Conservation (phyloP, 306 rosid species). For the Medicago ruthenica region DNA sequence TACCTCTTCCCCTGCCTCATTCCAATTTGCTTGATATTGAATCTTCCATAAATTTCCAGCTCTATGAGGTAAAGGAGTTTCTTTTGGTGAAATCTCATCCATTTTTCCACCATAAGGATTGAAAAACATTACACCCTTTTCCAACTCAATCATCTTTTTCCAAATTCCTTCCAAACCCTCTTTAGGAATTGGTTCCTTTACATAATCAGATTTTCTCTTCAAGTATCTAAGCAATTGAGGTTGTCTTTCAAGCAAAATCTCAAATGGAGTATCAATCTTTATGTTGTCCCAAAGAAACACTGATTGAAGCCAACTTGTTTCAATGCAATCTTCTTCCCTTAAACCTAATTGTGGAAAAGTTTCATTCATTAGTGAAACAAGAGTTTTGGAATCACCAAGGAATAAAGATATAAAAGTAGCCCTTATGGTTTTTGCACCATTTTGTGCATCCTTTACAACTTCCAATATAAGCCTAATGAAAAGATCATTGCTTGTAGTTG, state of each 20-base stretch:
- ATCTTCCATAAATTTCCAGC: slow-evolving; percentile 57
- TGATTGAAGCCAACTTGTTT: slow-evolving; percentile 61
- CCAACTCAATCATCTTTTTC: slow-evolving; percentile 66
- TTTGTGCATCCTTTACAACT: slow-evolving; percentile 43
- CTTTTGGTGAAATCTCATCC: slow-evolving; percentile 58
- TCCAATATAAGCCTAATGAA: slow-evolving; percentile 61
- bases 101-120: slow-evolving; percentile 77
- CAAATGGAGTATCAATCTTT: slow-evolving; percentile 37
- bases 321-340: slow-evolving; percentile 52
- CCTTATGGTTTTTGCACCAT: slow-evolving; percentile 48
- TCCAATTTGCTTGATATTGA: slow-evolving; percentile 60
- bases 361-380: slow-evolving; percentile 48
- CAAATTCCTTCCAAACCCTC: slow-evolving; percentile 55
- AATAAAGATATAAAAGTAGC: slow-evolving; percentile 50
- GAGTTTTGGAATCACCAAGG: slow-evolving; percentile 58
- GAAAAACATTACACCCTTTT: slow-evolving; percentile 40
- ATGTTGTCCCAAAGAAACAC: slow-evolving; percentile 58
- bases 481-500: slow-evolving; percentile 47
- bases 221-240: slow-evolving; percentile 47
- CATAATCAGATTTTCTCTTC: slow-evolving; percentile 68
- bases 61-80: slow-evolving; percentile 69
- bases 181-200: slow-evolving; percentile 54
- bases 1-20: slow-evolving; percentile 40
- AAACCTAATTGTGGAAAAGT: slow-evolving; percentile 62
- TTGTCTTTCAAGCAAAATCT: slow-evolving; percentile 52